Evolutionary conservation across 2,329 filamentous ascomycete genomes (phyloP), one percentile per base, ranked within the genome.

Genomic region (Ilyonectria destructans): DNA sequence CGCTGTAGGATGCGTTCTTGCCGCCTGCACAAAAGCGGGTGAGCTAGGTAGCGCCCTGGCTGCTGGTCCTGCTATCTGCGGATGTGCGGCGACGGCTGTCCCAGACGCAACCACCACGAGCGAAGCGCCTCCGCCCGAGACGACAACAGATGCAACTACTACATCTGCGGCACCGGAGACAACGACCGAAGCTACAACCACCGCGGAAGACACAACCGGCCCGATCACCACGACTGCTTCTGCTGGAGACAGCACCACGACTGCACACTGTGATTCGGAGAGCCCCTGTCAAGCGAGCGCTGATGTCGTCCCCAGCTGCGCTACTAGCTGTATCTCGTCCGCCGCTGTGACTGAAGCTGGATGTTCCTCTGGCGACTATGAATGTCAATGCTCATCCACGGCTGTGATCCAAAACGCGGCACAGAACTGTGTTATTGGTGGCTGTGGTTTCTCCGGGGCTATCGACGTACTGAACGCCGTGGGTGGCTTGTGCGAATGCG

Each of bases 401-500:
- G 26, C 26, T 26, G 26, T 6, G 26, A 26, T 26, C 26, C 26
- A 26, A 26, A 26, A 26, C 26, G 26, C 26, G 26, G 26, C 26
- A 26, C 26, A 26, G 26, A 5, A 6, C 5, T 26, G 26, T 5
- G 26, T 26, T 26, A 26, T 26, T 26, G 26, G 6, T 26, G 26
- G 1, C 26, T 26, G 26, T 26, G 26, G 26, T 21, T 33, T 67
- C 29, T 23, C 33, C 2, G 64, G 45, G 8, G 74, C 70, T 13
- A 40, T 74, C 5, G n/a, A 62, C 7, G 73, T 77, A 9, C 57
- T 77, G 6, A 35, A 48, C 19, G 68, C 74, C 10, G 75, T 77
- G 15, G 52, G 54, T 19, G 67, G 67, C 10, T 65, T 78, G 8
- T 77, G 76, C 57, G 52, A 52, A 6, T 78, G 77, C 33, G 75